Evolutionary conservation across 106 monocot species (phyloP).

Genomic region (Cymbidium sinense): DNA sequence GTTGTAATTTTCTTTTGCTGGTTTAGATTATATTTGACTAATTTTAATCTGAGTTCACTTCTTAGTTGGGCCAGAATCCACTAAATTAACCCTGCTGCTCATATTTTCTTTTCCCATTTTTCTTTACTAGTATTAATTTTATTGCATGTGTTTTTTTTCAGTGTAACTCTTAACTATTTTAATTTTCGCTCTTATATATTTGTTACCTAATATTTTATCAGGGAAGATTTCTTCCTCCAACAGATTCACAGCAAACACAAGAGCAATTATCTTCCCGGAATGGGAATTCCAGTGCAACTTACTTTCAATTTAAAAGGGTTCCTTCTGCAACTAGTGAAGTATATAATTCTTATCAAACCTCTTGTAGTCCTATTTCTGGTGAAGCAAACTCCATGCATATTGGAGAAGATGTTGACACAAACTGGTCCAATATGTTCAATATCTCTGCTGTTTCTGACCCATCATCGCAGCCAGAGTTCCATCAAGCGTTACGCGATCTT

Average conservation of each 20-base stretch:
- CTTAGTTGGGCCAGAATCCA: too few species aligned
- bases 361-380: conserved; percentile 4
- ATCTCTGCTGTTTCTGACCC: background rate
- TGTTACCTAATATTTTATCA: background rate
- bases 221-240: conserved; percentile 9
- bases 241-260: background rate
- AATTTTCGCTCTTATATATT: too few species aligned
- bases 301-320: background rate
- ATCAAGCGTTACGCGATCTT: conserved; percentile 5
- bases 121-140: too few species aligned
- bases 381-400: conserved; percentile 1
- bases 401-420: background rate
- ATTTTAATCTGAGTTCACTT: too few species aligned
- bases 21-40: too few species aligned
- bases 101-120: too few species aligned
- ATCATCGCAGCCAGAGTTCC: background rate
- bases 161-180: too few species aligned
- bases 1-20: too few species aligned
- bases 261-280: background rate
- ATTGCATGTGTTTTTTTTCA: too few species aligned
- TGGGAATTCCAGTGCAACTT: background rate
- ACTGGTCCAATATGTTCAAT: background rate
- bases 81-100: too few species aligned
- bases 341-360: conserved; percentile 1
- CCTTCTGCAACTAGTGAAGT: background rate